Evolutionary conservation across 495 filamentous ascomycete genomes (phyloP).

Genomic region (Trichoderma asperelloides): DNA sequence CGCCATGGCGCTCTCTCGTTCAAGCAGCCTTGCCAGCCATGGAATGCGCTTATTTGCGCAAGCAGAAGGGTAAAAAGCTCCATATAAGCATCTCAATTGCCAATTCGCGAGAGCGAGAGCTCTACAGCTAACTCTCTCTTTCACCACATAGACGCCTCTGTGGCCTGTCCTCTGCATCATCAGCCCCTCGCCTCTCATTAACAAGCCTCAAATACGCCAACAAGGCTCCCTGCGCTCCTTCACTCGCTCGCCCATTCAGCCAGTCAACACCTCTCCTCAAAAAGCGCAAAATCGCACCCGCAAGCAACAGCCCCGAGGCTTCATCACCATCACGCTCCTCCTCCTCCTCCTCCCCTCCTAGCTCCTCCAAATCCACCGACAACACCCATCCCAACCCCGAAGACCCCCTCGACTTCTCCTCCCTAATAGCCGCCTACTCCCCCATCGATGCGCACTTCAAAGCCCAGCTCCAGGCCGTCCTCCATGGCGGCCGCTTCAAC

Average conservation of each 20-base stretch:
- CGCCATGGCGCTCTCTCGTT: not conserved
- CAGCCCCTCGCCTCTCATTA: not conserved
- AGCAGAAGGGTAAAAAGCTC: not conserved
- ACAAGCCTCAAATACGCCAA: not conserved
- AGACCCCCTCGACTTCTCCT: conserved; percentile 61
- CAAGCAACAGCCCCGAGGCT: not conserved
- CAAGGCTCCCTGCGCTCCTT: not conserved
- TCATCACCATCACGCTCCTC: not conserved
- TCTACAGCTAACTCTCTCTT: not conserved
- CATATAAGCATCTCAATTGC: not conserved
- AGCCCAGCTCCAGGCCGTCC: conserved; percentile 56
- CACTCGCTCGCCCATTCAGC: conserved; percentile 3
- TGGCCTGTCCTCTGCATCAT: not conserved
- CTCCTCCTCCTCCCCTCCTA: not conserved
- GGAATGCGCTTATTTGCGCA: not conserved
- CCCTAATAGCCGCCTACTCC: conserved; percentile 51
- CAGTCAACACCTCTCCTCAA: not conserved
- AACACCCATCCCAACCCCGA: conserved; percentile 23
- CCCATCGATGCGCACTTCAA: conserved; percentile 47
- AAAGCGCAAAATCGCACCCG: conserved; percentile 9
- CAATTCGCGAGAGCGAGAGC: not conserved
- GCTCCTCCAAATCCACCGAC: conserved; percentile 10
- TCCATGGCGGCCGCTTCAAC: conserved; percentile 27
- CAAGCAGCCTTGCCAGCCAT: not conserved
- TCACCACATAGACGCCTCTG: not conserved